Conservation (phyloP, 2,329 filamentous ascomycete genomes). For the Fusarium nisikadoi region DNA sequence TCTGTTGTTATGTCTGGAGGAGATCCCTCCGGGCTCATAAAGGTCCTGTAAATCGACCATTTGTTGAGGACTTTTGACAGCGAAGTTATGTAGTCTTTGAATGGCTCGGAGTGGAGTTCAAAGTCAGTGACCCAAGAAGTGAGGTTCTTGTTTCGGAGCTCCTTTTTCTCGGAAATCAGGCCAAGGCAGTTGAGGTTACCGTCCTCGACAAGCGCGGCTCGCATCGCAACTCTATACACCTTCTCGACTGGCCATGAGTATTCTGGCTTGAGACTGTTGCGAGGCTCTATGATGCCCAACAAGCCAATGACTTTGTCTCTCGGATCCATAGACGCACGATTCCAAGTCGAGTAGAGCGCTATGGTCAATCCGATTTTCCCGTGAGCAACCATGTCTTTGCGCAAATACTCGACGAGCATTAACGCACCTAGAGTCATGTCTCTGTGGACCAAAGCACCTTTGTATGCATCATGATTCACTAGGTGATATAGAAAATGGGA, state of each 20-base stretch:
- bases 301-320: constrained; percentile 9
- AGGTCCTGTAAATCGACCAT: background rate
- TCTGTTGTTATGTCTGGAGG: background rate
- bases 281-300: background rate
- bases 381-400: background rate
- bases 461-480: background rate
- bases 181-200: constrained; percentile 1
- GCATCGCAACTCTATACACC: constrained; percentile 5
- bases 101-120: background rate
- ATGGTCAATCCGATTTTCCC: background rate
- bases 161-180: background rate
- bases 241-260: constrained; percentile 17
- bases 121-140: constrained; percentile 8
- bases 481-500: constrained; percentile 6
- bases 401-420: background rate
- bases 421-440: background rate
- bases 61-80: background rate
- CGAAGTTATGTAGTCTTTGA: background rate
- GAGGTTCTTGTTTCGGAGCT: background rate
- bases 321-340: background rate
- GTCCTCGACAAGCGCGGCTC: background rate
- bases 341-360: constrained; percentile 10
- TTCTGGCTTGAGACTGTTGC: background rate
- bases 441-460: background rate
- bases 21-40: background rate